phyloP scores from a whole-genome alignment of 202 grass and related monocot species.

The Eragrostis tef region DNA sequence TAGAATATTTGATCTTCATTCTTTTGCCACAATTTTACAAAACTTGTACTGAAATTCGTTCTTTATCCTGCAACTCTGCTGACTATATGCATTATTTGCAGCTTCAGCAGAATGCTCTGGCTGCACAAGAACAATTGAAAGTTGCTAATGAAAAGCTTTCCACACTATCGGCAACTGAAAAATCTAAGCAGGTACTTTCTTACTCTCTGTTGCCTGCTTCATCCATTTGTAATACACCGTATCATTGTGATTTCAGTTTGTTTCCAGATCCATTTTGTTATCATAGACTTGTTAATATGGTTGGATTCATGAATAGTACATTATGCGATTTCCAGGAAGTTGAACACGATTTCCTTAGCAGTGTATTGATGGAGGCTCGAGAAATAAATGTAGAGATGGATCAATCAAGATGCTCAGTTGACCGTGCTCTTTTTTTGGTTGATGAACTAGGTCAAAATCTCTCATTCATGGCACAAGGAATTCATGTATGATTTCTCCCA shows the following conservation, averaged over 20 bases:
- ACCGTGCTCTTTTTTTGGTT: slow-evolving; percentile 65
- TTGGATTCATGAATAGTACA: slow-evolving; percentile 37
- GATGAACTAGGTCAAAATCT: slow-evolving; percentile 62
- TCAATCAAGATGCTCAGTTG: slow-evolving; percentile 61
- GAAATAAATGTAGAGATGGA: slow-evolving; percentile 55
- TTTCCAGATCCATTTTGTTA: slow-evolving; percentile 42
- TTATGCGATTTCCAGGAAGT: slow-evolving; percentile 60
- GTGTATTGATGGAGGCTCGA: slow-evolving; percentile 50
- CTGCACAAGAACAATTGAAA: slow-evolving; percentile 65
- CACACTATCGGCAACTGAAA: slow-evolving; percentile 39
- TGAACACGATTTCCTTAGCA: slow-evolving; percentile 30
- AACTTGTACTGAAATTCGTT: not conserved
- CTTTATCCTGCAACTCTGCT: slow-evolving; percentile 25
- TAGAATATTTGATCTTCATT: not conserved
- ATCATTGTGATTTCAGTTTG: slow-evolving; percentile 27
- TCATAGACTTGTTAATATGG: slow-evolving; percentile 34
- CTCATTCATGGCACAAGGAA: slow-evolving; percentile 46
- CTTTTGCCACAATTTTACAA: not conserved
- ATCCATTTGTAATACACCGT: slow-evolving; percentile 13
- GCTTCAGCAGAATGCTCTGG: slow-evolving; percentile 65
- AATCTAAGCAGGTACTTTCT: slow-evolving; percentile 54
- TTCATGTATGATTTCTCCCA: slow-evolving; percentile 53
- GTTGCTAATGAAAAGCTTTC: slow-evolving; percentile 58
- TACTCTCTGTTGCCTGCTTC: slow-evolving; percentile 11
- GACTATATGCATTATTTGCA: slow-evolving; percentile 44